Base-by-base conservation (phyloP, 164 flowering plant species). In the Kalanchoe fedtschenkoi region DNA sequence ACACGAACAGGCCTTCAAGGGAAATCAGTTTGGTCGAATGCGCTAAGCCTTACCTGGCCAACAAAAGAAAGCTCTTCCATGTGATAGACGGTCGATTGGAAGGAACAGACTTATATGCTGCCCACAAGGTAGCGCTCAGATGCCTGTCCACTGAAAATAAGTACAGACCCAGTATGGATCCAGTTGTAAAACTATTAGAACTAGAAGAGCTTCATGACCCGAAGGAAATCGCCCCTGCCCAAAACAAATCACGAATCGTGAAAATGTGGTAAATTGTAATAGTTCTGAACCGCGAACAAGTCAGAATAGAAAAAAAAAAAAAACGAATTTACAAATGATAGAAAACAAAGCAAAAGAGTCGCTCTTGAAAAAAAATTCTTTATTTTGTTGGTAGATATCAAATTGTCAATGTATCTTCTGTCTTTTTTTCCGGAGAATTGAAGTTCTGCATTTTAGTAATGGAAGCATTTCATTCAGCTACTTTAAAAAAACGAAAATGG, bases 21-120 rank as follows among this genome's bases (percentile, higher is more conserved):
- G 82, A 83, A 39, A 84, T 76, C 64, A 85, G 74, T 58, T 74
- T 85, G 16, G 83, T 85, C 21, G 88, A 83, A 62, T 83, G 88
- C 83, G 80, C 83, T 10, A 80, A 70, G 53, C 88, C 88, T 0
- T 80, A 71, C 66, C 68, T 85, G 19, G 72, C 73, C 17, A 78
- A 73, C 69, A 81, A 76, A 61, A 71, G 78, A 2, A 85, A 78
- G 61, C 55, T 83, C 37, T 77, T 71, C 35, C 76, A 75, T 0
- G 56, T 85, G 30, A 10, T 85, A 43, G 91, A 85, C 62, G 77
- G 55, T 19, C 81, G 86, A 11, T 78, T 85, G 4, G 78, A 80
- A 54, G 86, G 84, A 29, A 83, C 81, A 69, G 81, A 78, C 70
- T 29, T 77, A 66, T 78, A 79, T 19, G 72, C 24, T 14, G 85